Base-by-base conservation (phyloP, 139 green algal genomes). In the Picochlorum sp. region DNA sequence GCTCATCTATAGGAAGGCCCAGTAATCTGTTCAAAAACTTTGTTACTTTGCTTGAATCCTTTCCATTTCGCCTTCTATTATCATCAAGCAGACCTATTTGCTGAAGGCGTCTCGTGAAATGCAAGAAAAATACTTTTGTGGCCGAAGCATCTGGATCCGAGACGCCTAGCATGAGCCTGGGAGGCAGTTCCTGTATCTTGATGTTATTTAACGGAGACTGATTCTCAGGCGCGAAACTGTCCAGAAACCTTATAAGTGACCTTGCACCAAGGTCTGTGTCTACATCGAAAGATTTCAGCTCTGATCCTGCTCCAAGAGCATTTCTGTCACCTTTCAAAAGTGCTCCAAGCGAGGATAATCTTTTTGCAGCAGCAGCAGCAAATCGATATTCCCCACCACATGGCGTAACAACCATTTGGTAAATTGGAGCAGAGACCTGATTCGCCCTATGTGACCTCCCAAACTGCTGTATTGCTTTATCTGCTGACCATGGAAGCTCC, bases 381-480 rank as follows among this genome's bases (percentile, higher is more conserved):
- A 97, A 97, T 31, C 90, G 77, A 56, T 79, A 77, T 71, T 97
- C 90, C 5, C 90, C 90, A 20, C 89, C 90, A 44, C 89, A 66
- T 21, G 78, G 74, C 8, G 83, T 94, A 21, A 75, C 78, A 4
- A 90, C 56, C 60, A 96, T 83, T 70, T 81, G 82, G 74, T 72
- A 88, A 6, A 80, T 49, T 6, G 78, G 78, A 1, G 62, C 71
- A 30, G 14, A 61, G n/a, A 74, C 74, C 69, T 83, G 69, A 60
- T 74, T 74, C 16, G 63, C 62, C 13, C 77, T 55, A 57, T 84
- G 77, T 14, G 67, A 78, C 44, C 75, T 59, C 23, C 90, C 90
- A 23, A 96, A 84, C 77, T 96, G 90, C 75, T 96, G 90, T 38
- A 96, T 88, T 45, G 90, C 85, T 68, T 95, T 95, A 73, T 96